Conservation (phyloP, 768 basidiomycete genomes). For the Saitozyma sp. region DNA sequence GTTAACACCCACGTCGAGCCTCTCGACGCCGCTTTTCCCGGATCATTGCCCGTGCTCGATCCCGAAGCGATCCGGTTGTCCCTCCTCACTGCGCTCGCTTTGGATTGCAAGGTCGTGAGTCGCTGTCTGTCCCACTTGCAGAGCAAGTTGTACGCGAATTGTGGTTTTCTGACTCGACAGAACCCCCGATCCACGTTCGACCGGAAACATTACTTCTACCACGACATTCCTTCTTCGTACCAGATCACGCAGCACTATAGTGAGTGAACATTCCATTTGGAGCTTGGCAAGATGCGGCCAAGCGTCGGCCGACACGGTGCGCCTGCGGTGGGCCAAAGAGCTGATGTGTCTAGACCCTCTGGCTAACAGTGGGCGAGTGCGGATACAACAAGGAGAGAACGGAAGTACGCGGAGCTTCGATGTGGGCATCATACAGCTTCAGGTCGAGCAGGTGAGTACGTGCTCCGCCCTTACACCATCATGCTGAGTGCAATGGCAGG, state of each 20-base stretch:
- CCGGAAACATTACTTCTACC: constrained; percentile 97
- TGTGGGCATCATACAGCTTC: constrained; percentile 90
- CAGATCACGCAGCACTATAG: constrained; percentile 97
- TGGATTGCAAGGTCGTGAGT: constrained; percentile 55
- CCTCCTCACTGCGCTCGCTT: constrained; percentile 74
- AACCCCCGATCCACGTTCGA: constrained; percentile 80
- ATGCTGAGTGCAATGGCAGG: constrained; percentile 7
- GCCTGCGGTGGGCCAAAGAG: too few species aligned
- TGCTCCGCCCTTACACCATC: not conserved
- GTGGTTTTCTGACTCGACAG: constrained; percentile 43
- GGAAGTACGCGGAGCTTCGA: constrained; percentile 12
- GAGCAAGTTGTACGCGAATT: not conserved
- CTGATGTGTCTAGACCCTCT: constrained; percentile 15
- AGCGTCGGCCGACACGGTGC: not conserved
- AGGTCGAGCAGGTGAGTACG: constrained; percentile 82
- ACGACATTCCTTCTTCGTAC: constrained; percentile 89
- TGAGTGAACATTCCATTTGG: constrained; percentile 52
- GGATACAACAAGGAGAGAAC: constrained; percentile 19
- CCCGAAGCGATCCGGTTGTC: constrained; percentile 66
- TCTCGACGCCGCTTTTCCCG: constrained; percentile 89
- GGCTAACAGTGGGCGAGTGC: constrained; percentile 17
- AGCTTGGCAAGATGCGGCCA: constrained; percentile 1
- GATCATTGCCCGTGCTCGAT: constrained; percentile 75
- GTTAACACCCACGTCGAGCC: constrained; percentile 73
- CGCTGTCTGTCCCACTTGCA: too few species aligned